Evolutionary conservation across 768 basidiomycete genomes (phyloP), one percentile per base, ranked within the genome.

Genomic region (Sporobolomyces roseus): DNA sequence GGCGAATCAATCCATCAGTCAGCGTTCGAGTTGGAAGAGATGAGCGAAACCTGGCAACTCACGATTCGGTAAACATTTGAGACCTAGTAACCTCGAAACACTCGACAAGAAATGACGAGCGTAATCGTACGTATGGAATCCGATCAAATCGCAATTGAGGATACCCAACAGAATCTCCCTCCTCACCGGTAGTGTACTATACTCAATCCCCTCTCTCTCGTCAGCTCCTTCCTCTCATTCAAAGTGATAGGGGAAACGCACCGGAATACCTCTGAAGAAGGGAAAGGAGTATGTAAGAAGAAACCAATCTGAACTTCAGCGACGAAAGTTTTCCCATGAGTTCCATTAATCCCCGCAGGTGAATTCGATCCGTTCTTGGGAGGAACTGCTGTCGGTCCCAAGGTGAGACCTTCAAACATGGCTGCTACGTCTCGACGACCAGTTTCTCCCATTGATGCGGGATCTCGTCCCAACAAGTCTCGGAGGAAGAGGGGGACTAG

Each of bases 91-190:
- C 51, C 96, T 89, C 3, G 96, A 97, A 79, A 93, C 97, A 49
- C 92, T 94, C 12, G 94, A 98, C 55, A 99, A 84, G 86, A 99
- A 99, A 79, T 99, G 96, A 48, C 96, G 93, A 2, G 96, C 96
- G 77, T 99, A 99, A 80, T 99, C 96, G 80, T 94, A 99, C 13
- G 96, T 99, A 82, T 99, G 96, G 85, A 98, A 99, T 19, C 96
- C 96, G 76, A 99, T 92, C 70, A 99, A 84, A 77, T 99, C 94
- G 76, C 91, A 97, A 79, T 93, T 91, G 19, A 98, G 83, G 50
- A 97, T 85, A 35, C 96, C 96, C 41, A 97, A 86, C n/a, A 99
- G 82, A 70, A 99, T 98, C 80, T 99, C 96, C 64, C 93, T 86
- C 56, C 96, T 88, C 41, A 99, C 96, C 4, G 96, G 96, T 21